Evolutionary conservation across 192 early-diverging fungal species (phyloP), one percentile per base, ranked within the genome.

Genomic region (Backusella sp.): DNA sequence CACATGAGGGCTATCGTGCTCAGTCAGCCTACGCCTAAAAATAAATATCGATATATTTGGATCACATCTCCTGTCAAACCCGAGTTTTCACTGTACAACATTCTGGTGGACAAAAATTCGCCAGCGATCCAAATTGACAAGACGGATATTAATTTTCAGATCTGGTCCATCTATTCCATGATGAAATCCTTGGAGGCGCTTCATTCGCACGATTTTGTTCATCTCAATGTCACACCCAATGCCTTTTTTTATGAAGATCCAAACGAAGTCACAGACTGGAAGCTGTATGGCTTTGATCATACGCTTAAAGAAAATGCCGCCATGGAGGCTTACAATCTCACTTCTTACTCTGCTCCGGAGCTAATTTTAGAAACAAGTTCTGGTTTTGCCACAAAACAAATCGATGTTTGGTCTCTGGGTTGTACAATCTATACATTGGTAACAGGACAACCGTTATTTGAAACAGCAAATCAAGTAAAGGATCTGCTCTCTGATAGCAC

Each of bases 61-160:
- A 71, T 71, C 42, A 71, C 70, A 32, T 71, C 70, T 28, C 70
- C 70, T 17, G 42, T 71, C 23, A 71, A 46, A 12, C 70, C 70
- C 14, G 70, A 71, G 26, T 28, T 44, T 30, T 71, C 70, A 49
- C 14, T 71, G 26, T 71, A 71, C 41, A 46, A 71, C 28, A 14
- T 28, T 11, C 9, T 71, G 11, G 9, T 69, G 9, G 35, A 23
- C 21, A 28, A 44, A 19, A 71, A 17, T n/a, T 7, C 4, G 70
- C 26, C 28, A 30, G 1, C 7, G 3, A 44, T 28, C 3, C 39
- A 30, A 15, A 44, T 71, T n/a, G 70, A 71, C 28, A 36, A 49
- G 6, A 14, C 41, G 14, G 39, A 71, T 44, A 17, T 41, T 2
- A 44, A 71, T 49, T 71, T 44, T 26, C 41, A 71, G 42, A 71